Conservation (phyloP, 2,329 filamentous ascomycete species). For the Clonostachys chloroleuca region DNA sequence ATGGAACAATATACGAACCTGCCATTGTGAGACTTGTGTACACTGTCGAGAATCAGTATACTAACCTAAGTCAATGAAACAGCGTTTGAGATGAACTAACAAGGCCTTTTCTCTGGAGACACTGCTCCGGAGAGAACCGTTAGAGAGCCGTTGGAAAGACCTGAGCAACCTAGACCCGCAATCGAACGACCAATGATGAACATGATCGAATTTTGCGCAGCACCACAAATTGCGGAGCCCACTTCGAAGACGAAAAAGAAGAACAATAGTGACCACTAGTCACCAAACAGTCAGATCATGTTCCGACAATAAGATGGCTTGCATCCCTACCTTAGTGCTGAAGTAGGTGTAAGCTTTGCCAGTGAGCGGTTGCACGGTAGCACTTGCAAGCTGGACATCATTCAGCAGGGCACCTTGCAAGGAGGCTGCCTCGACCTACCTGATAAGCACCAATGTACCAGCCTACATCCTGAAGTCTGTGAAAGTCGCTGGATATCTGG, state of each 20-base stretch:
- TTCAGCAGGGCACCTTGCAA: background rate
- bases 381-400: constrained; percentile 16
- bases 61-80: constrained; percentile 23
- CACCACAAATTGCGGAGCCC: constrained; percentile 11
- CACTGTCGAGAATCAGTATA: constrained; percentile 36
- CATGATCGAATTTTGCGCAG: constrained; percentile 7
- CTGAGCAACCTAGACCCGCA: constrained; percentile 10
- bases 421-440: constrained; percentile 24
- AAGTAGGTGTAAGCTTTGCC: constrained; percentile 45
- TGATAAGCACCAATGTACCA: constrained; percentile 48
- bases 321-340: constrained; percentile 23
- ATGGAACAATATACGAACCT: constrained; percentile 9
- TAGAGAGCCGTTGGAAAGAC: constrained; percentile 9
- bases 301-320: background rate
- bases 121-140: constrained; percentile 9
- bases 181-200: constrained; percentile 12
- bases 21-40: constrained; percentile 9
- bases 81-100: background rate
- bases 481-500: constrained; percentile 40
- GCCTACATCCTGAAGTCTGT: constrained; percentile 42
- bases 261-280: constrained; percentile 6
- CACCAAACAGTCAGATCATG: background rate
- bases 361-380: constrained; percentile 40
- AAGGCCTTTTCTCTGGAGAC: constrained; percentile 8
- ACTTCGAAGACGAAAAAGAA: constrained; percentile 10